Conservation (phyloP, 768 basidiomycete genomes). For the Termitomyces eurrhizus region DNA sequence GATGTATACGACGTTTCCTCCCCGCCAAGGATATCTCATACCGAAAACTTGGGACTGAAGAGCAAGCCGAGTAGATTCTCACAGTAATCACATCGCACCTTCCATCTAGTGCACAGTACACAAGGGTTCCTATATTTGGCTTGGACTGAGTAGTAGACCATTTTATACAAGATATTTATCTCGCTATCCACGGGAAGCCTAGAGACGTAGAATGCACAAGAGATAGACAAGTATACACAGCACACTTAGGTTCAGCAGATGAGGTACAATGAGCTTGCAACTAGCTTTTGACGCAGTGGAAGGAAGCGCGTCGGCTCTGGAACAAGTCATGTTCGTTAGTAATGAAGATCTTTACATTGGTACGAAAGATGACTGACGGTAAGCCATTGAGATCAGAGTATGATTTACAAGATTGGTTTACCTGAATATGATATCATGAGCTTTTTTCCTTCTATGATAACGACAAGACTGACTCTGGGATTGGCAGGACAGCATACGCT, state of each 20-base stretch:
- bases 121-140: no score
- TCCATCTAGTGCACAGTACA: not conserved
- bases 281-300: not conserved
- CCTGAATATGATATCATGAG: slow-evolving; percentile 29
- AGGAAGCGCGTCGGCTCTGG: slow-evolving; percentile 37
- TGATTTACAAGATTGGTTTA: slow-evolving; percentile 59
- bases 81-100: not conserved
- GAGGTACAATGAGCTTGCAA: not conserved
- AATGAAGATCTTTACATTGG: not conserved
- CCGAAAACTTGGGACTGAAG: slow-evolving; percentile 38
- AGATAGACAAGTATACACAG: slow-evolving; percentile 4
- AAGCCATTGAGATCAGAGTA: slow-evolving; percentile 65
- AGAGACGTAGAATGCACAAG: not conserved
- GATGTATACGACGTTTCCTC: slow-evolving; percentile 38
- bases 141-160: not conserved
- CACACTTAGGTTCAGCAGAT: not conserved
- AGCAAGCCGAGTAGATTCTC: slow-evolving; percentile 41
- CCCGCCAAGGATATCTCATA: slow-evolving; percentile 35
- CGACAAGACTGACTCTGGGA: slow-evolving; percentile 43
- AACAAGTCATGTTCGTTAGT: not conserved
- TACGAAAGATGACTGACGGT: slow-evolving; percentile 42
- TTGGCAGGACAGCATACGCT: slow-evolving; percentile 72
- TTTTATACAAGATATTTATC: not conserved
- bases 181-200: not conserved
- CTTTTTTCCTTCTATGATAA: not conserved